Evolutionary conservation across 352 stramenopile species (phyloP).

Genomic region (Phytophthora sansomeana): DNA sequence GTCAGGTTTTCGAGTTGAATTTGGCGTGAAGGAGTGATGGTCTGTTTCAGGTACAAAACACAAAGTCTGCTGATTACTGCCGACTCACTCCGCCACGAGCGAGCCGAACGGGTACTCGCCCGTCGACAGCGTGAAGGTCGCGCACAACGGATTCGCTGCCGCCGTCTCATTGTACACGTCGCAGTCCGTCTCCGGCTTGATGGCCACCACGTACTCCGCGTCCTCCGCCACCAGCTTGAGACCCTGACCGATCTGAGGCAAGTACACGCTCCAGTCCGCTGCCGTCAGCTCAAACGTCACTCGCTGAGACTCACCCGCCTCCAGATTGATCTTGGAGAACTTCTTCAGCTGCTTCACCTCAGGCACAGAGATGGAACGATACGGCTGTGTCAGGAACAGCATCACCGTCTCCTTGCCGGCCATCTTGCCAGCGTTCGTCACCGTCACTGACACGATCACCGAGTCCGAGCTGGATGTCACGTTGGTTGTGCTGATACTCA

Average conservation of each 20-base stretch:
- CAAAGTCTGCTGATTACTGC: background rate
- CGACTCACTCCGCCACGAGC: slow-evolving; percentile 9
- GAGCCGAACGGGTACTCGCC: slow-evolving; percentile 25
- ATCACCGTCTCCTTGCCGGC: slow-evolving; percentile 14
- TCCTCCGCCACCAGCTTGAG: slow-evolving; percentile 40
- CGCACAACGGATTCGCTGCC: slow-evolving; percentile 15
- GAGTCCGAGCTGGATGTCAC: slow-evolving; percentile 17
- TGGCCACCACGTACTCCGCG: slow-evolving; percentile 44
- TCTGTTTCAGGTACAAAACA: slow-evolving; percentile 11
- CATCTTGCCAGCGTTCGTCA: slow-evolving; percentile 9
- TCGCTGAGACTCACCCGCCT: slow-evolving; percentile 2
- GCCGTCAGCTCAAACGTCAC: slow-evolving; percentile 32
- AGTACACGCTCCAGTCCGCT: slow-evolving; percentile 47
- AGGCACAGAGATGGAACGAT: slow-evolving; percentile 20
- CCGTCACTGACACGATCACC: slow-evolving; percentile 20
- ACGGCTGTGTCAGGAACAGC: too few relatives aligned
- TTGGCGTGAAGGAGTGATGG: slow-evolving; percentile 24
- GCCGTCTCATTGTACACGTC: slow-evolving; percentile 33
- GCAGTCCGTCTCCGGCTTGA: slow-evolving; percentile 48
- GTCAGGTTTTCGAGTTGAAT: slow-evolving; percentile 4
- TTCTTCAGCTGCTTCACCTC: slow-evolving; percentile 26
- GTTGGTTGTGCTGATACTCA: slow-evolving; percentile 37
- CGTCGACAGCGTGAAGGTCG: slow-evolving; percentile 26
- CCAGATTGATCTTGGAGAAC: slow-evolving; percentile 20
- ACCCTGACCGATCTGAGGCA: slow-evolving; percentile 50